A percentile compares a stretch with the other conserved stretches of the same genome.
Evolutionary conservation across 441 rosid genomes (phyloP).

Genomic region (Iberis amara): DNA sequence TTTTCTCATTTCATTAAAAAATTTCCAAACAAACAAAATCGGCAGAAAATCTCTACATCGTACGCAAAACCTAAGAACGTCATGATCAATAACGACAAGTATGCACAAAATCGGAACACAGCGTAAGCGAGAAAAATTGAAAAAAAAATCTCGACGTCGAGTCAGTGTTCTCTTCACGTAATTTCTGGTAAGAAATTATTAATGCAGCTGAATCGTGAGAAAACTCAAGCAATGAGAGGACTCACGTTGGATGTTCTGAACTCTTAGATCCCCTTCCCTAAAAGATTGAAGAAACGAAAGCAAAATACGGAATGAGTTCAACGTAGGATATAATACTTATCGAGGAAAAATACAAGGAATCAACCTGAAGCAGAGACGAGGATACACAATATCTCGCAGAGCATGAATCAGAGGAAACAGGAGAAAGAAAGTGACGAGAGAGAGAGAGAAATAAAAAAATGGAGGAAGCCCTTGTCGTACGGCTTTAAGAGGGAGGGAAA

Average conservation of each 20-base stretch:
- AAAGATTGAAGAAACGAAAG: constrained; percentile 8
- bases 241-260: constrained; percentile 6
- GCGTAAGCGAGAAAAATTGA: background rate
- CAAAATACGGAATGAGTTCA: background rate
- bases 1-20: background rate
- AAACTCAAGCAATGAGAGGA: too few species aligned
- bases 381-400: constrained; percentile 6
- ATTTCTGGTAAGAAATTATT: too few species aligned
- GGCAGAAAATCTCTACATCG: background rate
- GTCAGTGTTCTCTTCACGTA: too few species aligned
- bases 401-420: constrained; percentile 22
- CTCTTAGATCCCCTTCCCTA: constrained; percentile 27
- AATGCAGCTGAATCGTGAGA: too few species aligned
- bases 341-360: background rate
- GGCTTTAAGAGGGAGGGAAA: constrained; percentile 29
- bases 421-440: constrained; percentile 10
- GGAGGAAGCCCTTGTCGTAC: constrained; percentile 8
- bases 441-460: constrained; percentile 14
- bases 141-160: too few species aligned
- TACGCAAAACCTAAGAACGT: background rate
- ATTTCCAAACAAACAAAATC: background rate
- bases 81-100: background rate
- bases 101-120: background rate
- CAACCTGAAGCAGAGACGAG: constrained; percentile 29
- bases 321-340: too few species aligned